Base-by-base conservation (phyloP, 192 early-diverging fungal species). In the Lunasporangiospora selenospora region DNA sequence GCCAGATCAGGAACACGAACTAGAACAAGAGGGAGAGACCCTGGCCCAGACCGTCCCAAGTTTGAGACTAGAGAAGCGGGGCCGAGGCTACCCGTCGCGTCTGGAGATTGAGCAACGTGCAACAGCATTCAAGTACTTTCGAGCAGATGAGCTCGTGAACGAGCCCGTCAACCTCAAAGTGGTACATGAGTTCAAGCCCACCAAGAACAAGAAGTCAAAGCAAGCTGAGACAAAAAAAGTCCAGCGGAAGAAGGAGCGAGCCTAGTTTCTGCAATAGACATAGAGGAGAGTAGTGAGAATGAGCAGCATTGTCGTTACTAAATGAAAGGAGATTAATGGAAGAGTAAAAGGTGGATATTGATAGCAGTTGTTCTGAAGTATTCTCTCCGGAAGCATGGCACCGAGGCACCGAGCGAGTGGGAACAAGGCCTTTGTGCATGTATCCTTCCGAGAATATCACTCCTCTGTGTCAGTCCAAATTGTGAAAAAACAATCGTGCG, bases 51-150 rank as follows among this genome's bases (percentile, higher is more conserved):
- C 27, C 32, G 41, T 40, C 21, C 41, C 32, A 15, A 19, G 30
- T 6, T 1, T 40, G 38, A 40, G 10, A 27, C 45, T 51, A 7
- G 32, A 19, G 27, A 51, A 49, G 16, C 45, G 47, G 9, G 10
- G 15, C 46, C 10, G 8, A 29, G 63, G 39, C 0, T 57, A 31
- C 32, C 63, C 63, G 0, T 31, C 5, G 2, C 24, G 27, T 0
- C 15, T 2, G 18, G 54, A 65, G 53, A 47, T 65, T 16, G 53
- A 57, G 12, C 18, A 6, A 12, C 36, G 53, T 18, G 63, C 62
- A 3, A 49, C 31, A 16, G 33, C 2, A 43, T 65, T 55, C 24
- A 55, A 49, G 23, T 46, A 21, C 30, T 65, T 65, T 30, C 33
- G 26, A 10, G 53, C 43, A 2, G 53, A 56, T 8, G 37, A n/a